These are phyloP conservation scores for Lenzites betulinus DNA, from an alignment of 768 basidiomycete species.

Conservation along the genomic window DNA sequence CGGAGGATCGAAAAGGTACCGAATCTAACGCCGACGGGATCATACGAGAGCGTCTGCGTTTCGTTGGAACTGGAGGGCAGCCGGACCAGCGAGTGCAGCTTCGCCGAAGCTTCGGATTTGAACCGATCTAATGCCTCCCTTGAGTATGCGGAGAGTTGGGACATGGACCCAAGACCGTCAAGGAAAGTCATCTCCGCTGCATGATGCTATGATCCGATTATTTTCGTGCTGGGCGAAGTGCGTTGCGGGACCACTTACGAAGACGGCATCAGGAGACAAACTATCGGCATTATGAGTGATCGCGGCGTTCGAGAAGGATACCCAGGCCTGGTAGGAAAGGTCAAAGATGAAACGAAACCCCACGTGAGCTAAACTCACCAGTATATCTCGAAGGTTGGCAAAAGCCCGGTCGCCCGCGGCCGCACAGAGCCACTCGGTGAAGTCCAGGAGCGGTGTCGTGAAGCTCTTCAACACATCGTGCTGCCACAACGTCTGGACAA, in stretches of 20 bases:
- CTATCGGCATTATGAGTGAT: slow-evolving; percentile 22
- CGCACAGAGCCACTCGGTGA: slow-evolving; percentile 75
- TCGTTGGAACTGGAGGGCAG: slow-evolving; percentile 22
- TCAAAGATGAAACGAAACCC: background rate
- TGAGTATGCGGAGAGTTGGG: slow-evolving; percentile 70
- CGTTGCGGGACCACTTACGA: slow-evolving; percentile 49
- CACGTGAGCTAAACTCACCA: slow-evolving; percentile 49
- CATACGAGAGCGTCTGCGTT: slow-evolving; percentile 5
- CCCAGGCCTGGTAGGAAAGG: slow-evolving; percentile 71
- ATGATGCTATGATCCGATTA: slow-evolving; percentile 64
- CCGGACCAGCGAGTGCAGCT: slow-evolving; percentile 61
- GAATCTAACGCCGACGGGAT: slow-evolving; percentile 46
- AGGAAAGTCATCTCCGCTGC: slow-evolving; percentile 91
- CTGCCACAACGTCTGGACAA: slow-evolving; percentile 73
- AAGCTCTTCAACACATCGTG: slow-evolving; percentile 51
- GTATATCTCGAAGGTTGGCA: slow-evolving; percentile 81
- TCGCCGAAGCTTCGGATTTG: slow-evolving; percentile 54
- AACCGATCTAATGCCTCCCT: slow-evolving; percentile 58
- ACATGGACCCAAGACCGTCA: slow-evolving; percentile 83
- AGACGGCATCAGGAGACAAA: slow-evolving; percentile 54
- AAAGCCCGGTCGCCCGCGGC: slow-evolving; percentile 64
- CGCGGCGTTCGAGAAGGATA: slow-evolving; percentile 76
- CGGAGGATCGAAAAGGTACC: slow-evolving; percentile 74
- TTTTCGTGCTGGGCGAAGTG: background rate
- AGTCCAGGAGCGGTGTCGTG: slow-evolving; percentile 69